phyloP scores from a whole-genome alignment of 225 moss, liverwort and hornwort genomes.

The Sphagnum tenellum region DNA sequence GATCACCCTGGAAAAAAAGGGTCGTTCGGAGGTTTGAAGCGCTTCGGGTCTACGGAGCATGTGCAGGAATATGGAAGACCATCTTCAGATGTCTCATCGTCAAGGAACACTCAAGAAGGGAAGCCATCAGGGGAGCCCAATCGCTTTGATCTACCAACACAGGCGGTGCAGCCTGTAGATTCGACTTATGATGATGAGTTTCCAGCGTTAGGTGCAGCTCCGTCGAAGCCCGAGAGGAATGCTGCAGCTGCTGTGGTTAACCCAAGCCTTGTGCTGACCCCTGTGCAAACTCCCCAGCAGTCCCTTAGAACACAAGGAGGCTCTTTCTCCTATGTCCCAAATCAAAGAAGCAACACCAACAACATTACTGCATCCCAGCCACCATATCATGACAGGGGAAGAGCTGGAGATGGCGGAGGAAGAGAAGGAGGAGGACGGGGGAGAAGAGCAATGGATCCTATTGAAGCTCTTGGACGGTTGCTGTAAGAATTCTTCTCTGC shows the following conservation, averaged over 20 bases:
- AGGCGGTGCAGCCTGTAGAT: background rate
- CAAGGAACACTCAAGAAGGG: background rate
- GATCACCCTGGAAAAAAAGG: slow-evolving; percentile 6
- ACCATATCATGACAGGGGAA: slow-evolving; percentile 12
- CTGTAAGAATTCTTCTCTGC: slow-evolving; percentile 24
- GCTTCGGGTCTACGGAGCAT: background rate
- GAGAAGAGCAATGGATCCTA: slow-evolving; percentile 23
- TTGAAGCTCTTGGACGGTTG: slow-evolving; percentile 50
- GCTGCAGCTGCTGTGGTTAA: background rate
- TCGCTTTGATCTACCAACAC: too few relatives aligned
- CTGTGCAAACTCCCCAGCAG: background rate
- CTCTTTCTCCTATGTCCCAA: background rate
- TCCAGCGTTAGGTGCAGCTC: slow-evolving; percentile 1
- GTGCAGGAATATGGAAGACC: background rate
- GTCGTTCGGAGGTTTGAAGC: slow-evolving; percentile 32
- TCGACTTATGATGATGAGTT: slow-evolving; percentile 2
- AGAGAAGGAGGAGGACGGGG: slow-evolving; percentile 8
- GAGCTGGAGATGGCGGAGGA: slow-evolving; percentile 15
- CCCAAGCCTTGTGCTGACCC: background rate
- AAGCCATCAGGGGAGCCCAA: background rate
- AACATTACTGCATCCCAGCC: background rate
- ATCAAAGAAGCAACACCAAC: slow-evolving; percentile 2
- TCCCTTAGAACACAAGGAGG: background rate
- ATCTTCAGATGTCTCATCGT: background rate
- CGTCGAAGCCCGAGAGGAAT: background rate